These are phyloP conservation scores for Cyclocybe aegerita DNA, from an alignment of 768 basidiomycete genomes.

Conservation along the genomic window DNA sequence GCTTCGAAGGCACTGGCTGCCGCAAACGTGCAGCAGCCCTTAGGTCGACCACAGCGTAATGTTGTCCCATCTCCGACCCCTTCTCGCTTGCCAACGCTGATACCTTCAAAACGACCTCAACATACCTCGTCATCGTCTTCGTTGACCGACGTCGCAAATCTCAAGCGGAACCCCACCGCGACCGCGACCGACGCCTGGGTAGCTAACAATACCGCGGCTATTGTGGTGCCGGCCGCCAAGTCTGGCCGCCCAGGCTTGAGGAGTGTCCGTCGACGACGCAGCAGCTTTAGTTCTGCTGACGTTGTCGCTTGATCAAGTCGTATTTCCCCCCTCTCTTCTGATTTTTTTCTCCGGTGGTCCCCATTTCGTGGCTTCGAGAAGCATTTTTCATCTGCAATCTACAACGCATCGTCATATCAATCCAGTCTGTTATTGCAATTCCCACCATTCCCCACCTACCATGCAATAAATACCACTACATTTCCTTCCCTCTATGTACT, in stretches of 20 bases:
- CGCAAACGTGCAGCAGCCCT: slow-evolving; percentile 26
- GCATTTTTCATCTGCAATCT: slow-evolving; percentile 19
- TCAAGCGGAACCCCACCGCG: slow-evolving; percentile 34
- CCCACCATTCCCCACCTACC: slow-evolving; percentile 34
- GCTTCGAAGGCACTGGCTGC: slow-evolving; percentile 44
- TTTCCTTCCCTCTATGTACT: slow-evolving; percentile 17
- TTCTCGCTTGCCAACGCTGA: slow-evolving; percentile 75
- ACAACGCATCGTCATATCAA: slow-evolving; percentile 2
- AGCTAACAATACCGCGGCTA: slow-evolving; percentile 63
- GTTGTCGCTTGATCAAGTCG: slow-evolving; percentile 60
- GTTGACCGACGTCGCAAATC: slow-evolving; percentile 48
- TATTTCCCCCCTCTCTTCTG: slow-evolving; percentile 7
- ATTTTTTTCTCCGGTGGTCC: neutral
- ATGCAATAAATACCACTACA: slow-evolving; percentile 18
- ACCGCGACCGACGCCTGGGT: slow-evolving; percentile 69
- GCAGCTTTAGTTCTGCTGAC: slow-evolving; percentile 87
- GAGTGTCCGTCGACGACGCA: slow-evolving; percentile 71
- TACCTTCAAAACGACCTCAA: slow-evolving; percentile 54
- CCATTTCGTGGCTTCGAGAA: slow-evolving; percentile 4
- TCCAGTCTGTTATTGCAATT: slow-evolving; percentile 17
- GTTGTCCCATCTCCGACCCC: slow-evolving; percentile 62
- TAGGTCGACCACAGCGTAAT: slow-evolving; percentile 28
- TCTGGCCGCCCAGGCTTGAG: slow-evolving; percentile 73
- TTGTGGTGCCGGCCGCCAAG: slow-evolving; percentile 73
- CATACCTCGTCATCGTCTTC: slow-evolving; percentile 34